Evolutionary conservation across 2,329 filamentous ascomycete genomes (phyloP), one percentile per base, ranked within the genome.

Genomic region (Ascochyta koolunga): DNA sequence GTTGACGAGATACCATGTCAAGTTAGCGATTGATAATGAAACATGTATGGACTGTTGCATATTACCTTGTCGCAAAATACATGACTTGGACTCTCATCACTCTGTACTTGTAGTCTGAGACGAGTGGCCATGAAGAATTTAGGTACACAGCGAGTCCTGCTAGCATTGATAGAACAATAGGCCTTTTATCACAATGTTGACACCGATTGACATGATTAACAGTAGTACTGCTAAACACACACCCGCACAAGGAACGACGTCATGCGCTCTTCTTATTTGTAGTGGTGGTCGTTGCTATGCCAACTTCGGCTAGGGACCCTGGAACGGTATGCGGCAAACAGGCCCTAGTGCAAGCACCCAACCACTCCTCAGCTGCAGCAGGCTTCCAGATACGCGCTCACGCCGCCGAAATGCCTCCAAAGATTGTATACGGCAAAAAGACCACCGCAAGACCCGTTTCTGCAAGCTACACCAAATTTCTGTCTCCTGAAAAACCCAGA

Each of bases 401-500:
- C 32, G 27, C 39, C 35, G 49, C 18, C 54, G 42, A 39, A n/a
- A 67, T 67, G 64, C 61, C 64, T 3, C 57, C 56, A 32, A 67
- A 62, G 52, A 55, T 67, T 6, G 59, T 67, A 2, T 67, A 67
- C 41, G 65, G 65, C 22, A 67, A 61, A 47, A 64, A 57, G 19
- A 13, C 48, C 11, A 32, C 48, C 8, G 38, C 36, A 31, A 42
- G 49, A 5, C 43, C 54, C 33, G 18, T 37, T 1, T 38, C 52
- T 5, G 32, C 47, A 1, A 61, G 56, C 27, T 72, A 65, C 44
- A 50, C 61, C 4, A 68, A 67, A 32, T 67, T 71, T 21, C 42
- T 73, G 5, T 66, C 65, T 15, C 64, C 68, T 5, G 65, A 66
- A 38, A 69, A 54, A 66, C 64, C 25, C 54, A 29, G 6, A 40